These are phyloP conservation scores for Mycena polygramma DNA, from an alignment of 768 basidiomycete species.

Conservation along the genomic window DNA sequence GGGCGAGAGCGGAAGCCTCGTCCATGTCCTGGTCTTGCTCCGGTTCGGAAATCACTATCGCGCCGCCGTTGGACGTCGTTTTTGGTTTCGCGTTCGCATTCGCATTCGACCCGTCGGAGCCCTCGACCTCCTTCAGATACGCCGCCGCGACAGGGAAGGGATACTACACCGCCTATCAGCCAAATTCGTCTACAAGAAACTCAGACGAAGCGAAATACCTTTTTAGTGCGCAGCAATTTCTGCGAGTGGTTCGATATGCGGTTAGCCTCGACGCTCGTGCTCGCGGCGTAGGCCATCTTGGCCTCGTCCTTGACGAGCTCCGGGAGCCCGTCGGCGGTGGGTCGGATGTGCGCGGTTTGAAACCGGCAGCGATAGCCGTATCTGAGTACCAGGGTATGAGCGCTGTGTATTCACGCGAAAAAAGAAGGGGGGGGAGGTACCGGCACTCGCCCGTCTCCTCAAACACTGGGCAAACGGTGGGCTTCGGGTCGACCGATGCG, in stretches of 20 bases:
- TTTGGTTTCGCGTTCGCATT: slow-evolving; percentile 41
- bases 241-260: slow-evolving; percentile 70
- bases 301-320: slow-evolving; percentile 68
- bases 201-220: slow-evolving; percentile 57
- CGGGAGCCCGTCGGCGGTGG: slow-evolving; percentile 59
- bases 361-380: slow-evolving; percentile 94
- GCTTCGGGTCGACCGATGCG: slow-evolving; percentile 44
- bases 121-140: slow-evolving; percentile 69
- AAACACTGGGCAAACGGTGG: slow-evolving; percentile 76
- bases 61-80: slow-evolving; percentile 37
- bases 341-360: slow-evolving; percentile 79
- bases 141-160: slow-evolving; percentile 71
- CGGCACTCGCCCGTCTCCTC: slow-evolving; percentile 80
- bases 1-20: slow-evolving; percentile 18
- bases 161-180: slow-evolving; percentile 59
- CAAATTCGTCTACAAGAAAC: neutral
- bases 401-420: neutral
- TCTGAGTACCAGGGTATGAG: slow-evolving; percentile 40
- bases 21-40: slow-evolving; percentile 57
- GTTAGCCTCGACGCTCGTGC: slow-evolving; percentile 75
- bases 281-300: slow-evolving; percentile 63
- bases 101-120: slow-evolving; percentile 45
- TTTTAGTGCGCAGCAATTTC: slow-evolving; percentile 74
- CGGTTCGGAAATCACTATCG: slow-evolving; percentile 53
- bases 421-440: slow-evolving; percentile 41